These are phyloP conservation scores for Reticulascus tulasneorum DNA, from an alignment of 2,329 filamentous ascomycete genomes.

Conservation along the genomic window DNA sequence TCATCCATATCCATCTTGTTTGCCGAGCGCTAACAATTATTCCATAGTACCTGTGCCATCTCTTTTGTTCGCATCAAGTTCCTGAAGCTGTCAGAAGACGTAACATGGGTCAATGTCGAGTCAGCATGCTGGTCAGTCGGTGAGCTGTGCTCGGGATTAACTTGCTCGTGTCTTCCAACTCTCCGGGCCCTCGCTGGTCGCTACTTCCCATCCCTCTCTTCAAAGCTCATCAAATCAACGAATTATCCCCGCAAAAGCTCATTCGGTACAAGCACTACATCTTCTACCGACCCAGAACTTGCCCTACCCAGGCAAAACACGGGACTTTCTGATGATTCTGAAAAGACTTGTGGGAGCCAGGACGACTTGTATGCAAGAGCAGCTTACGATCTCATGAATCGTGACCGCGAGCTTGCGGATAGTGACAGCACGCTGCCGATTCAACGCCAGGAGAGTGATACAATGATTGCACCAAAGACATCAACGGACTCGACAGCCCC, in stretches of 20 bases:
- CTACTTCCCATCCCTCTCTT: too few relatives aligned
- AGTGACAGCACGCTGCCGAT: neutral
- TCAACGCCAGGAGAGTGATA: neutral
- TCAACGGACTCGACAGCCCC: neutral
- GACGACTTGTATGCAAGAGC: constrained; percentile 4
- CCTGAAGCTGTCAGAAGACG: constrained; percentile 8
- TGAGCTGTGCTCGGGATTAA: constrained; percentile 14
- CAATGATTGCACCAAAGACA: neutral
- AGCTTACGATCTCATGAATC: constrained; percentile 1
- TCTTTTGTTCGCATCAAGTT: constrained; percentile 15
- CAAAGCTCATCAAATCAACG: too few relatives aligned
- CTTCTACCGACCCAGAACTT: neutral
- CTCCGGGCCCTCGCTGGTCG: constrained; percentile 16
- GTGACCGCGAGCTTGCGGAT: neutral
- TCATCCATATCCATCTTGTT: neutral
- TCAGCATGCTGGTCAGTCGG: constrained; percentile 16
- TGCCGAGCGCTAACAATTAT: constrained; percentile 7
- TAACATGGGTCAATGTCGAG: constrained; percentile 16
- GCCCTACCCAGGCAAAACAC: neutral
- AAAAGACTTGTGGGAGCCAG: constrained; percentile 8
- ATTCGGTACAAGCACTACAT: too few relatives aligned
- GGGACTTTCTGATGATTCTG: too few relatives aligned
- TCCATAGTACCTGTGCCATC: too few relatives aligned
- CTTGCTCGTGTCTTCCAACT: constrained; percentile 17
- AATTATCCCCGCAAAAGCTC: neutral